These are phyloP conservation scores for Clavulina sp. DNA, from an alignment of 768 basidiomycete species.

Conservation along the genomic window DNA sequence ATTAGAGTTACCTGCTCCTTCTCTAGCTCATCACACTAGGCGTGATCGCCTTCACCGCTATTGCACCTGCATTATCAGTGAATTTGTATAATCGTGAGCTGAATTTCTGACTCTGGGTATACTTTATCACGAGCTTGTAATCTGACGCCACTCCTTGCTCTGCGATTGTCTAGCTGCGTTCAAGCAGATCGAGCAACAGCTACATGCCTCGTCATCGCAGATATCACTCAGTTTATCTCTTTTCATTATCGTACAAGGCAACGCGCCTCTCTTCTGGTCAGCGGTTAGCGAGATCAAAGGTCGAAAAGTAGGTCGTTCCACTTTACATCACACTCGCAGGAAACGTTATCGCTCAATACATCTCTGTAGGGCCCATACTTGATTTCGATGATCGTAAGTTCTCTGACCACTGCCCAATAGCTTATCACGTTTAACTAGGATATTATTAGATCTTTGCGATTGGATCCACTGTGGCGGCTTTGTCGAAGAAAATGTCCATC, in stretches of 20 bases:
- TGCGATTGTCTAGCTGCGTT: slow-evolving; percentile 43
- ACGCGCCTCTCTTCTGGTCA: slow-evolving; percentile 48
- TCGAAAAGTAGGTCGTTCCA: slow-evolving; percentile 32
- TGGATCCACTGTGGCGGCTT: slow-evolving; percentile 11
- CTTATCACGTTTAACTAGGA: too few relatives aligned
- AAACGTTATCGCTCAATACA: slow-evolving; percentile 4
- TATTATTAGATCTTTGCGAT: slow-evolving; percentile 11
- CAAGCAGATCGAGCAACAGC: slow-evolving; percentile 35
- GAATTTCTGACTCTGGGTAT: too few relatives aligned
- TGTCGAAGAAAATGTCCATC: slow-evolving; percentile 11
- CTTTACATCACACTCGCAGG: neutral
- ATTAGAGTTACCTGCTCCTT: slow-evolving; percentile 31
- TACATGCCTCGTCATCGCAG: slow-evolving; percentile 40
- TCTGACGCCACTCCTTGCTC: too few relatives aligned
- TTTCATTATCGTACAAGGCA: slow-evolving; percentile 60
- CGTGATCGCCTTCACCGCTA: slow-evolving; percentile 13
- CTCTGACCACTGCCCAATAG: too few relatives aligned
- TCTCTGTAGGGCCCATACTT: neutral
- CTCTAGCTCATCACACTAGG: neutral
- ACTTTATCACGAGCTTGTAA: too few relatives aligned
- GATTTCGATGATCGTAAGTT: too few relatives aligned
- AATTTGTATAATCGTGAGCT: slow-evolving; percentile 50
- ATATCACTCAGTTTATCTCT: slow-evolving; percentile 51
- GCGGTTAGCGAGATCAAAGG: slow-evolving; percentile 60
- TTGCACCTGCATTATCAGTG: slow-evolving; percentile 34